Percentiles rank a stretch among this genome's conserved stretches.
These are phyloP conservation scores for Colletotrichum ledebouriae DNA, from an alignment of 2,329 filamentous ascomycete species.

Conservation along the genomic window DNA sequence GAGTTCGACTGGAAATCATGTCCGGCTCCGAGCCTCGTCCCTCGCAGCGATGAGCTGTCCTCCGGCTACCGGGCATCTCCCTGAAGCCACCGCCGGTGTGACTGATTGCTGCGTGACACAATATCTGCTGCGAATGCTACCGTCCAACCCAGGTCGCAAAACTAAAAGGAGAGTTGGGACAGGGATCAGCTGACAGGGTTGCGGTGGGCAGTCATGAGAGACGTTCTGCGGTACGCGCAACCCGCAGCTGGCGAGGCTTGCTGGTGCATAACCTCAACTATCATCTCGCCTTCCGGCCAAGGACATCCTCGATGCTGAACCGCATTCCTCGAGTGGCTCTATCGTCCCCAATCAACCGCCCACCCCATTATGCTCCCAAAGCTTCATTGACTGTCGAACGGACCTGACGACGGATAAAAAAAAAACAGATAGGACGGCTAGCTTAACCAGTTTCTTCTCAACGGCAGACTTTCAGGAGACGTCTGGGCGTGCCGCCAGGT, in stretches of 20 bases:
- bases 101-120: constrained; percentile 11
- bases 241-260: constrained; percentile 29
- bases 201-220: constrained; percentile 18
- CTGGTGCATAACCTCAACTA: too few species aligned
- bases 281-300: too few species aligned
- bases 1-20: constrained; percentile 16
- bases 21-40: constrained; percentile 36
- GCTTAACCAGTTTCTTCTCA: background rate
- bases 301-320: constrained; percentile 7
- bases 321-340: constrained; percentile 25
- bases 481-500: background rate
- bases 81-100: constrained; percentile 36
- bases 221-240: constrained; percentile 28
- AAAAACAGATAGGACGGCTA: constrained; percentile 1
- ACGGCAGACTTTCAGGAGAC: background rate
- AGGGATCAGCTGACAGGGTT: constrained; percentile 38
- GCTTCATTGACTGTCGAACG: constrained; percentile 13
- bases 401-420: constrained; percentile 12
- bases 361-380: constrained; percentile 10
- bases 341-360: constrained; percentile 22
- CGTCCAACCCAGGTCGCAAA: constrained; percentile 21
- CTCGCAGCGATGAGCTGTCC: constrained; percentile 37
- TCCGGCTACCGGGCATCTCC: constrained; percentile 37
- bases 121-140: constrained; percentile 34
- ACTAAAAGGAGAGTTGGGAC: constrained; percentile 30